phyloP scores from a whole-genome alignment of 2,329 filamentous ascomycete genomes.

The Ophioceras dolichostomum region DNA sequence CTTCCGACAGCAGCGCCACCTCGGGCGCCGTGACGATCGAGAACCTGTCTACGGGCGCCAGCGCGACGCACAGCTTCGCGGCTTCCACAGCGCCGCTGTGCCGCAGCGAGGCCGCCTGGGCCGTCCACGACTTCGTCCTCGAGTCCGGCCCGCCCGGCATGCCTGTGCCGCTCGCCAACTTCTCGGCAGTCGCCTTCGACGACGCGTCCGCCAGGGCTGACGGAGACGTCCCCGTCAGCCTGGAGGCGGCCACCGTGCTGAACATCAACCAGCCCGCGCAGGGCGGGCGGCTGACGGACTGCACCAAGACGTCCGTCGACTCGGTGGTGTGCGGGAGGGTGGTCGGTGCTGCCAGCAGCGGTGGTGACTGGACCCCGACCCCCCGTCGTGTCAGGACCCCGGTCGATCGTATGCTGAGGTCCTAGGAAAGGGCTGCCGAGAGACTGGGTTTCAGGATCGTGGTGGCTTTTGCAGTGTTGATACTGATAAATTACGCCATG shows the following conservation, averaged over 20 bases:
- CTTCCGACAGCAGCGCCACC: not conserved
- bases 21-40: not conserved
- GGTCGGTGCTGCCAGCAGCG: too few relatives aligned
- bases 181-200: not conserved
- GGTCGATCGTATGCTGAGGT: too few relatives aligned
- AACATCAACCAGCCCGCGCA: not conserved
- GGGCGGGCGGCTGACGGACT: conserved; percentile 1
- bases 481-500: too few relatives aligned
- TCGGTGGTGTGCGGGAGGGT: conserved; percentile 1
- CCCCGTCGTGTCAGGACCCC: too few relatives aligned
- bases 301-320: not conserved
- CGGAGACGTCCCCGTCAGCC: not conserved
- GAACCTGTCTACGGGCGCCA: conserved; percentile 1
- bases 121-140: conserved; percentile 3
- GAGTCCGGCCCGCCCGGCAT: not conserved
- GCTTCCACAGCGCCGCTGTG: not conserved
- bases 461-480: too few relatives aligned
- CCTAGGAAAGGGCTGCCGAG: too few relatives aligned
- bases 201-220: not conserved
- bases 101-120: conserved; percentile 2
- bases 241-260: not conserved
- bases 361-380: too few relatives aligned
- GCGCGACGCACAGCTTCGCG: not conserved
- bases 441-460: too few relatives aligned
- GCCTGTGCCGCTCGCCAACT: conserved; percentile 1